Conservation (phyloP, 2,329 filamentous ascomycete species). For the Hypoxylon sp. region DNA sequence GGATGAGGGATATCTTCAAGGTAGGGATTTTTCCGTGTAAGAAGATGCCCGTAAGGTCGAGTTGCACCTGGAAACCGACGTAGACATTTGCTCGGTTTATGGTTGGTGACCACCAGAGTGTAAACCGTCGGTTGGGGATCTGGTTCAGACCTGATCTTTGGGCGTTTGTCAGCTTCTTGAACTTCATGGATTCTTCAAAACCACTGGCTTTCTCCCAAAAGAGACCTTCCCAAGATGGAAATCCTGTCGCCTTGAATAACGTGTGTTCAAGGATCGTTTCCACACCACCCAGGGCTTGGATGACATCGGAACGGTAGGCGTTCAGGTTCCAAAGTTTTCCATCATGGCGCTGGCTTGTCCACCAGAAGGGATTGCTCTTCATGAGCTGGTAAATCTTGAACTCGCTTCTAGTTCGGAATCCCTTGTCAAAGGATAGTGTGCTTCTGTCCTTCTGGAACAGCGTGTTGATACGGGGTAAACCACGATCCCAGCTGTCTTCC, state of each 20-base stretch:
- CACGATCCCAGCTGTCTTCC: constrained; percentile 98
- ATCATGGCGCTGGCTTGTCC: constrained; percentile 97
- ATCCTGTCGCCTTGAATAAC: constrained; percentile 95
- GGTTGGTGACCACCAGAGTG: constrained; percentile 95
- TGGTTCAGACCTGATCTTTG: constrained; percentile 97
- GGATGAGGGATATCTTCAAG: constrained; percentile 96
- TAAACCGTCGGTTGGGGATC: constrained; percentile 98
- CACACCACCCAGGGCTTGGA: constrained; percentile 94
- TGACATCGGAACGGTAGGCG: constrained; percentile 94
- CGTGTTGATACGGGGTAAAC: constrained; percentile 97
- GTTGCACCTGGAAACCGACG: constrained; percentile 98
- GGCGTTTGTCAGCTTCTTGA: constrained; percentile 98
- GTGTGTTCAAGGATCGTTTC: constrained; percentile 98
- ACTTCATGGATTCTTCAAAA: constrained; percentile 83
- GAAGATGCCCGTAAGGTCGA: constrained; percentile 98
- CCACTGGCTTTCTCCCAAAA: constrained; percentile 80
- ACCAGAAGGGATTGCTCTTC: constrained; percentile 99
- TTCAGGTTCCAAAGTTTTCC: constrained; percentile 98
- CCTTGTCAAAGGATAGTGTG: constrained; percentile 97
- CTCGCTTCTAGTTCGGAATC: constrained; percentile 93
- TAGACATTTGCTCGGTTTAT: constrained; percentile 98
- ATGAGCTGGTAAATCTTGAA: constrained; percentile 99
- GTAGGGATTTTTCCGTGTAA: constrained; percentile 99
- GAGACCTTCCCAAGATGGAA: constrained; percentile 94
- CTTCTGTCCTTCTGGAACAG: constrained; percentile 98